These are phyloP conservation scores for Sordaria brevicollis DNA, from an alignment of 495 filamentous ascomycete species.

Conservation along the genomic window DNA sequence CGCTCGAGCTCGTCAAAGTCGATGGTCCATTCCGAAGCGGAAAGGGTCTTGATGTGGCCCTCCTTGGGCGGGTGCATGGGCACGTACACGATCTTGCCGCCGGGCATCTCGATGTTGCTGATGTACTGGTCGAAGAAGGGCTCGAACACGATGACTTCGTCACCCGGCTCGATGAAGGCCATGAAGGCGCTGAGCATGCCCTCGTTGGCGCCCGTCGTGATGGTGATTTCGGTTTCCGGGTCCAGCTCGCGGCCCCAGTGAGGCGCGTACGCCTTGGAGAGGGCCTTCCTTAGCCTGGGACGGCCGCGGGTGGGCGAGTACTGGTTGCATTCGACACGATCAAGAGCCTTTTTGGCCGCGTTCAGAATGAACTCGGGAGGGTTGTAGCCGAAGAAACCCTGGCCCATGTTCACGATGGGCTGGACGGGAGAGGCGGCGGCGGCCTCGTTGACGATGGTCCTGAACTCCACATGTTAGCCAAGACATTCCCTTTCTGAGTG, in stretches of 20 bases:
- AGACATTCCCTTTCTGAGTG: not conserved
- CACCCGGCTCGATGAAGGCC: conserved; percentile 87
- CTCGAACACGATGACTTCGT: conserved; percentile 97
- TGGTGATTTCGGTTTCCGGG: conserved; percentile 82
- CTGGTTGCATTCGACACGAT: conserved; percentile 96
- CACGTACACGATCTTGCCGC: conserved; percentile 87
- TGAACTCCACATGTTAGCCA: conserved; percentile 20
- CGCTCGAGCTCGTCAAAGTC: conserved; percentile 75
- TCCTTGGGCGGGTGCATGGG: conserved; percentile 84
- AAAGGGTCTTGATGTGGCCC: conserved; percentile 66
- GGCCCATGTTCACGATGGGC: conserved; percentile 91
- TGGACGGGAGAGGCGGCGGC: conserved; percentile 71
- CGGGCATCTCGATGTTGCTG: conserved; percentile 94
- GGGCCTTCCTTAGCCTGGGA: conserved; percentile 78
- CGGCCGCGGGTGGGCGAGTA: conserved; percentile 94
- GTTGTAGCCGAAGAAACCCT: conserved; percentile 98
- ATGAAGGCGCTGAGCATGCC: conserved; percentile 95
- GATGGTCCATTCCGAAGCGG: conserved; percentile 79
- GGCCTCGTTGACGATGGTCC: conserved; percentile 94
- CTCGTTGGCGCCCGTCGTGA: conserved; percentile 96
- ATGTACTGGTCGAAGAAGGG: conserved; percentile 99
- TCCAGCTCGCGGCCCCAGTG: conserved; percentile 71
- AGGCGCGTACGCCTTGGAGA: conserved; percentile 81
- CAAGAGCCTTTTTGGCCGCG: conserved; percentile 79
- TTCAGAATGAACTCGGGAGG: conserved; percentile 84